Evolutionary conservation across 768 basidiomycete species (phyloP).

Genomic region (Sistotremastrum suecicum): DNA sequence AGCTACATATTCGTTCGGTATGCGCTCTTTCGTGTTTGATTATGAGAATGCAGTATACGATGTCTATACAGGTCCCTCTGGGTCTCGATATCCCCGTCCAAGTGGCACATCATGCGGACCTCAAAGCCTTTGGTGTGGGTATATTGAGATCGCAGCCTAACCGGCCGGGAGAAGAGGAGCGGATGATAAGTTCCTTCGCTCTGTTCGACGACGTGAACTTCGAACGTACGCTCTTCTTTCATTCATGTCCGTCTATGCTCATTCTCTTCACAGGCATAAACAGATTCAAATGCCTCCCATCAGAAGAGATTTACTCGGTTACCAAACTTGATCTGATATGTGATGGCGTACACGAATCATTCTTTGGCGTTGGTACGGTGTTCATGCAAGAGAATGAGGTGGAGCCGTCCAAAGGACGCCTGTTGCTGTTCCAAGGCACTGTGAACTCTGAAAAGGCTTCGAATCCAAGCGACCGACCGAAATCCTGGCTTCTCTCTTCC

Average conservation of each 20-base stretch:
- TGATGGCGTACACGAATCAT: slow-evolving; percentile 3
- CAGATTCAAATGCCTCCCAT: slow-evolving; percentile 30
- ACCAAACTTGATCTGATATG: slow-evolving; percentile 18
- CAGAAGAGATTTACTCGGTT: slow-evolving; percentile 54
- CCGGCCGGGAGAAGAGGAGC: slow-evolving; percentile 36
- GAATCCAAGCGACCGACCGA: slow-evolving; percentile 10
- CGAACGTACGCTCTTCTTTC: slow-evolving; percentile 28
- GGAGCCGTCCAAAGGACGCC: slow-evolving; percentile 36
- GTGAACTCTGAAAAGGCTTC: slow-evolving; percentile 13
- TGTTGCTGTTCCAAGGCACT: slow-evolving; percentile 36
- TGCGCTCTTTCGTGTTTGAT: slow-evolving; percentile 8
- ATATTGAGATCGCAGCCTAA: slow-evolving; percentile 40
- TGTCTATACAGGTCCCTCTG: slow-evolving; percentile 41
- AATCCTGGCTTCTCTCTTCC: slow-evolving; percentile 24
- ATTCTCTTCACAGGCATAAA: slow-evolving; percentile 26
- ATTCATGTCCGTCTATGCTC: neutral
- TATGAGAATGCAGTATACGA: neutral
- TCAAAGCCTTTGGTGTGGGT: slow-evolving; percentile 51
- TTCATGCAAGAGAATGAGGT: slow-evolving; percentile 14
- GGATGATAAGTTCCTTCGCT: slow-evolving; percentile 41
- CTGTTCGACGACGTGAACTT: slow-evolving; percentile 54
- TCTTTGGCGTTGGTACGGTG: slow-evolving; percentile 28
- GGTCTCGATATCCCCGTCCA: slow-evolving; percentile 59
- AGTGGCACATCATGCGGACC: slow-evolving; percentile 42
- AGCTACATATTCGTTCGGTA: slow-evolving; percentile 72